Evolutionary conservation across 2,329 filamentous ascomycete species (phyloP), one percentile per base, ranked within the genome.

Genomic region (Penicillium hordei): DNA sequence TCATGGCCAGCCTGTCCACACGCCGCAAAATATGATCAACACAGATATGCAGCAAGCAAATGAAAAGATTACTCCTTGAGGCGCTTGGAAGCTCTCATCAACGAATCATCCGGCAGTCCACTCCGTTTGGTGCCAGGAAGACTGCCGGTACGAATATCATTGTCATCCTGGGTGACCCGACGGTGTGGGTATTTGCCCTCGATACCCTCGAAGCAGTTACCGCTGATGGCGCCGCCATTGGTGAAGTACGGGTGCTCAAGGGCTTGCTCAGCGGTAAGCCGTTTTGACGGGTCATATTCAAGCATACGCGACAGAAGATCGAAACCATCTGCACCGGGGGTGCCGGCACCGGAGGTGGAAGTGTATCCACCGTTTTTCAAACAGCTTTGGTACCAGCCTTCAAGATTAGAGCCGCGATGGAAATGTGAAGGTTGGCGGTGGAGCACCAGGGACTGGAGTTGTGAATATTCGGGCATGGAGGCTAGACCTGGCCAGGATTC

Each of bases 81-180:
- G 55, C 83, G 81, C 70, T 86, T 85, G 15, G 80, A 72, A 15
- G 82, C 80, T 56, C 78, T 77, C 44, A 87, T 79, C n/a, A 95
- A 70, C 52, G 80, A 83, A 73, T 97, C 93, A 69, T 97, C 93
- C 0, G 89, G 89, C 40, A 96, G 71, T 0, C 90, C 93, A 63
- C 89, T 93, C 59, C 93, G 82, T 78, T 97, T 97, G 0, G 93
- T 96, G 0, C 93, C 94, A 0, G 93, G 91, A 36, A 97, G 75
- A 73, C 91, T 96, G 43, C 88, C 88, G 0, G 90, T 93, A n/a
- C 91, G 83, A 56, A 97, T 97, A 74, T 97, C 94, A 67, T 96
- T 96, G 72, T 97, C 92, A 69, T 99, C 94, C 68, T 95, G 89
- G 67, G 89, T 96, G 40, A 99, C 93, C 48, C 93, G 85, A 8